Evolutionary conservation across 257 asterid species (phyloP), one percentile per base, ranked within the genome.

Genomic region (Solanum clarkiae): DNA sequence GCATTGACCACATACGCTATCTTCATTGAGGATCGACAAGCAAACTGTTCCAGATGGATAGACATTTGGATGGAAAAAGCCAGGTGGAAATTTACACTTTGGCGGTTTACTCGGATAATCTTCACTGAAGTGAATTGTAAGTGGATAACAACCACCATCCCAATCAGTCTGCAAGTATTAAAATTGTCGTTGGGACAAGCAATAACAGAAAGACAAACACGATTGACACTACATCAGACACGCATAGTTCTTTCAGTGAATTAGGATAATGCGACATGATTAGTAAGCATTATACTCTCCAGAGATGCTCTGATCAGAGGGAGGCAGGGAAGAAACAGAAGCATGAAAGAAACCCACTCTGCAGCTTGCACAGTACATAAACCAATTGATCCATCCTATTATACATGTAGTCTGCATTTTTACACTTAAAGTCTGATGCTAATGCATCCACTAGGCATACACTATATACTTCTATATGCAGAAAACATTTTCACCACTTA

Each of bases 1-100:
- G 17, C 59, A 82, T 51, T 62, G 62, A 47, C 62, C 20, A 80
- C 93, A 86, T 89, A 91, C 93, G 69, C 92, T 89, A 60, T 89
- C 93, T 85, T 91, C 93, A 84, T 89, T 91, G 65, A 91, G 93
- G 84, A 91, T 91, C 0, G 93, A 91, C 16, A 91, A 84, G 84
- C 93, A 91, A 65, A 91, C 93, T 40, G 93, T 91, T 84, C 93
- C 93, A 40, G 93, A 91, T 3, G 93, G 93, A 83, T 91, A 91
- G 42, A 91, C 91, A 86, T 91, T 91, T 5, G 93, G 93, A 45
- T 90, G 93, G 88, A 90, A 90, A 86, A 90, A 90, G 8, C 86
- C 90, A 4, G 54, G 72, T 26, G 92, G 92, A 69, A 90, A 89
- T 83, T 90, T 90, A 69, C 93, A 90, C 88, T 91, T 91, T 1